Percentiles rank a stretch among this genome's conserved stretches.
Conservation (phyloP, 768 basidiomycete genomes). For the Auriscalpium orientale region DNA sequence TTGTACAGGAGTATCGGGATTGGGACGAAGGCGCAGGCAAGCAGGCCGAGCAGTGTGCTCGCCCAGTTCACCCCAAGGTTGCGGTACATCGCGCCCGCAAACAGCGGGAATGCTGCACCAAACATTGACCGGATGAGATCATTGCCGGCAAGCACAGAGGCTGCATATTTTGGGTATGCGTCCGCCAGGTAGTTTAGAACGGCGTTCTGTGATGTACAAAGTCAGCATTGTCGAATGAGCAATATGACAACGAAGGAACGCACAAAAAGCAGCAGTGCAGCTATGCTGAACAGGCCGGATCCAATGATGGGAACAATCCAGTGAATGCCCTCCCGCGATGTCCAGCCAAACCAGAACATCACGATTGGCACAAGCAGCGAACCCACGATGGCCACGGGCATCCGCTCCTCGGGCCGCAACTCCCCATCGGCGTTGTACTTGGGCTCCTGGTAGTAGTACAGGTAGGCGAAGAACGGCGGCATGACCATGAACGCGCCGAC, state of each 20-base stretch:
- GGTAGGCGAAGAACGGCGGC: slow-evolving; percentile 11
- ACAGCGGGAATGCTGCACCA: slow-evolving; percentile 9
- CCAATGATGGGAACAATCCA: slow-evolving; percentile 31
- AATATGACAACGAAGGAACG: slow-evolving; percentile 19
- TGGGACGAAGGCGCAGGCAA: slow-evolving; percentile 19
- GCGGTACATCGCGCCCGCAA: slow-evolving; percentile 17
- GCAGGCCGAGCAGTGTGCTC: slow-evolving; percentile 20
- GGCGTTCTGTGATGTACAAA: neutral
- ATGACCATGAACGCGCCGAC: slow-evolving; percentile 5
- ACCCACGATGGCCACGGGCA: slow-evolving; percentile 27
- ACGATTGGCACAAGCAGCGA: slow-evolving; percentile 25
- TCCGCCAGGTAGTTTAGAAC: slow-evolving; percentile 25
- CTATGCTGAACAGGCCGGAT: slow-evolving; percentile 25
- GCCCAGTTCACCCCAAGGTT: slow-evolving; percentile 21
- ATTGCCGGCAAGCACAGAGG: slow-evolving; percentile 28
- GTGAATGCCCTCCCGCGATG: slow-evolving; percentile 21
- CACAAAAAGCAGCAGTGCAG: slow-evolving; percentile 25
- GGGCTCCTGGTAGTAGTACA: slow-evolving; percentile 11
- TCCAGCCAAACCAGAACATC: slow-evolving; percentile 29
- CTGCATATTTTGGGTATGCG: slow-evolving; percentile 26
- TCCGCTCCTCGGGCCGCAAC: slow-evolving; percentile 23
- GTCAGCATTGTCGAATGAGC: neutral
- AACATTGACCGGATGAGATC: slow-evolving; percentile 26
- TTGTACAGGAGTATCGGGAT: slow-evolving; percentile 15
- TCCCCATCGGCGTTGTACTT: slow-evolving; percentile 11